phyloP scores from a whole-genome alignment of 148 eudicot genomes.

The Silene conica region DNA sequence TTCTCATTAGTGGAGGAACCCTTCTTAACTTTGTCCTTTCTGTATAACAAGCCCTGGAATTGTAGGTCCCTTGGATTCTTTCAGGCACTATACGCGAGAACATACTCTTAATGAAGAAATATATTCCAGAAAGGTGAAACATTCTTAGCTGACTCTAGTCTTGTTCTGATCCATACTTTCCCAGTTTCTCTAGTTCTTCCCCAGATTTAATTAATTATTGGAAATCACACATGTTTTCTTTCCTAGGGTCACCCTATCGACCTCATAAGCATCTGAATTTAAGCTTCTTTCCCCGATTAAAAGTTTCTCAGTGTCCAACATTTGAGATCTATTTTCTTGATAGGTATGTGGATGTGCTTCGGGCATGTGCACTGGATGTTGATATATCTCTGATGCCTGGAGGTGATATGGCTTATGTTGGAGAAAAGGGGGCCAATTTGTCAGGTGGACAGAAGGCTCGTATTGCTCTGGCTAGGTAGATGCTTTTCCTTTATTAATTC shows the following conservation, averaged over 20 bases:
- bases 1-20: neutral
- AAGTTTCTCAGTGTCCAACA: slow-evolving; percentile 3
- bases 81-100: slow-evolving; percentile 89
- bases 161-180: neutral
- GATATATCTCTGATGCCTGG: slow-evolving; percentile 77
- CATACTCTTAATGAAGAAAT: slow-evolving; percentile 69
- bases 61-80: slow-evolving; percentile 90
- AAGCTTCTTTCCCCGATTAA: neutral
- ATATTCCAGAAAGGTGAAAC: slow-evolving; percentile 57
- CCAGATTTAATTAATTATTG: neutral
- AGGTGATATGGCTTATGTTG: slow-evolving; percentile 78
- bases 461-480: slow-evolving; percentile 83
- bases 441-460: slow-evolving; percentile 98
- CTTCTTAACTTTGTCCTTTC: slow-evolving; percentile 7
- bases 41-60: slow-evolving; percentile 17
- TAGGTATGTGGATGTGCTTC: slow-evolving; percentile 67
- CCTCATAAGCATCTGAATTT: neutral
- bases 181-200: slow-evolving; percentile 4
- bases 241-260: neutral
- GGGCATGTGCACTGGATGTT: slow-evolving; percentile 74
- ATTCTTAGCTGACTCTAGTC: slow-evolving; percentile 5
- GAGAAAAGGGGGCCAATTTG: slow-evolving; percentile 83
- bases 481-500: neutral
- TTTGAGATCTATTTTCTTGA: slow-evolving; percentile 2
- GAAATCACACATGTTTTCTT: slow-evolving; percentile 4